Percentiles rank a stretch among this genome's conserved stretches.
Evolutionary conservation across 1,284 basidiomycete species (phyloP).

Genomic region (Ganoderma lingzhi): DNA sequence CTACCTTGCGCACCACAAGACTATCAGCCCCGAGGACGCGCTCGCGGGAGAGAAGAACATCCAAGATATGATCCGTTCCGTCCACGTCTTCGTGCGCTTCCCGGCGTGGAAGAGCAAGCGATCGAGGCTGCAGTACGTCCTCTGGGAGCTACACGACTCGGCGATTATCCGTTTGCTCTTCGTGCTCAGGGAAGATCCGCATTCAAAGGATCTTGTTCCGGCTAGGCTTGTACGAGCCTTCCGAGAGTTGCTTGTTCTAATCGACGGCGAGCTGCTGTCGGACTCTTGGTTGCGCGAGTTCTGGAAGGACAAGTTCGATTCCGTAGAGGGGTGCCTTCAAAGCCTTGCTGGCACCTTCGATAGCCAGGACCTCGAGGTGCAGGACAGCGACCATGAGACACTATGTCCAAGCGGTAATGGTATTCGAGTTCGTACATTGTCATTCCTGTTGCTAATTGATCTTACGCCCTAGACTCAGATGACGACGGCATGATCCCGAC

Average conservation of each 20-base stretch:
- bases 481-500: neutral
- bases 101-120: slow-evolving; percentile 15
- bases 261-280: slow-evolving; percentile 13
- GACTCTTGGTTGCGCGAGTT: slow-evolving; percentile 18
- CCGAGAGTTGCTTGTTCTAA: slow-evolving; percentile 2
- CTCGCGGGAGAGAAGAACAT: slow-evolving; percentile 11
- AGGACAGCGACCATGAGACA: neutral
- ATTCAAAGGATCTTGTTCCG: slow-evolving; percentile 7
- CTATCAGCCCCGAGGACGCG: slow-evolving; percentile 6
- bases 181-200: neutral
- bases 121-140: slow-evolving; percentile 17
- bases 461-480: neutral
- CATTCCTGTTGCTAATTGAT: neutral
- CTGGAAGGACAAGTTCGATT: slow-evolving; percentile 18
- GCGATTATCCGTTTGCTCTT: neutral
- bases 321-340: neutral
- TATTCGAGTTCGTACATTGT: neutral
- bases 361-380: neutral
- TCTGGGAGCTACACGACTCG: slow-evolving; percentile 21
- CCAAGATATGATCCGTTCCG: slow-evolving; percentile 4
- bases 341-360: slow-evolving; percentile 6
- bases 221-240: neutral
- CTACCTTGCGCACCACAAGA: slow-evolving; percentile 1
- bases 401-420: neutral
- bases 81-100: slow-evolving; percentile 3